Evolutionary conservation across 257 asterid genomes (phyloP).

Genomic region (Nicotiana undulata): DNA sequence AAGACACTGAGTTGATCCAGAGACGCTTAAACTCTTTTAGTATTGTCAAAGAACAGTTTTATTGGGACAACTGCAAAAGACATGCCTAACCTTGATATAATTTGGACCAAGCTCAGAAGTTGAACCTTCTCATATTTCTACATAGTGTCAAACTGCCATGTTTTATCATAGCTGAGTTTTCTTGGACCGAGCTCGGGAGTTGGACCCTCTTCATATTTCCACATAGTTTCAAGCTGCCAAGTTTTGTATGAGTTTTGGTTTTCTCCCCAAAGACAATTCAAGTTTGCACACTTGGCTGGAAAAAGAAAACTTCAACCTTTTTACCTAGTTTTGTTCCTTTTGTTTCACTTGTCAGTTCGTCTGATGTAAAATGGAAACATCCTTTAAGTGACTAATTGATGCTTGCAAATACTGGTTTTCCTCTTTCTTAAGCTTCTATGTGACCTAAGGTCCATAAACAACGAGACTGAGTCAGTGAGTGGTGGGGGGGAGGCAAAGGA

Average conservation of each 20-base stretch:
- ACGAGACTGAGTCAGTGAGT: not conserved
- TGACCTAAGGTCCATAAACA: not conserved
- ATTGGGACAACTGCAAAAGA: not conserved
- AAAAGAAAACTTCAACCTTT: not conserved
- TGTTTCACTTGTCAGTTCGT: not conserved
- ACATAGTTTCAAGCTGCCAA: not conserved
- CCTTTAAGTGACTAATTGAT: not conserved
- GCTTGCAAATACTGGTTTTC: not conserved
- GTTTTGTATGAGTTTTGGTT: not conserved
- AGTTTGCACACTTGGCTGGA: not conserved
- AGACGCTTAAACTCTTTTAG: not conserved
- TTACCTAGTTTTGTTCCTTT: not conserved
- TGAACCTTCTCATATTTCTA: constrained; percentile 1
- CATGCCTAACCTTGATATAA: not conserved
- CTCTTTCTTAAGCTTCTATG: not conserved
- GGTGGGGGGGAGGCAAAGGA: not conserved
- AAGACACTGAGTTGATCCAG: not conserved
- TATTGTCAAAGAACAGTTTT: not conserved
- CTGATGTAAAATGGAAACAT: not conserved
- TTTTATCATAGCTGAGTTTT: not conserved
- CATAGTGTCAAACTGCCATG: not conserved
- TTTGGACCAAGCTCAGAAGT: not conserved
- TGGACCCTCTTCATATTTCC: not conserved
- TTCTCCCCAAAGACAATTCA: not conserved
- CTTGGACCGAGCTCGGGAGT: not conserved